phyloP scores from a whole-genome alignment of 345 rosid species.

The Cochlearia excelsa region DNA sequence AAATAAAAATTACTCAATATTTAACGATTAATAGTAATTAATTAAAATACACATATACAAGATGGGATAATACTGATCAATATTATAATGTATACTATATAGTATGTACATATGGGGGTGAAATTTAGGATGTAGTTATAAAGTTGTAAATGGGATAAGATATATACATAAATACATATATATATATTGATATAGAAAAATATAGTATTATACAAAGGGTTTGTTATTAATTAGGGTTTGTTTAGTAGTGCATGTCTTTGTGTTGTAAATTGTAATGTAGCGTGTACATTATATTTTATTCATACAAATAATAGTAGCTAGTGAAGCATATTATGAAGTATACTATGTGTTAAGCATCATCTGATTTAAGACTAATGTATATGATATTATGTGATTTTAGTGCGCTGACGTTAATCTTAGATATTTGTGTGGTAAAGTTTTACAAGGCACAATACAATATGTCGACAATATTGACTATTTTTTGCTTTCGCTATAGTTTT shows the following conservation, averaged over 20 bases:
- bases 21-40: background rate
- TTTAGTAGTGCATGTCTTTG: conserved; percentile 1
- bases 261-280: conserved; percentile 16
- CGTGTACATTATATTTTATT: conserved; percentile 32
- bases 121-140: conserved; percentile 33
- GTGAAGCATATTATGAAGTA: too few species aligned
- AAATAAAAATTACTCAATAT: conserved; percentile 4
- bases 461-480: too few species aligned
- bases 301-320: conserved; percentile 22
- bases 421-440: too few species aligned
- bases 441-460: too few species aligned
- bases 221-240: conserved; percentile 4
- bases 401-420: too few species aligned
- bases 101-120: conserved; percentile 2
- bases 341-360: too few species aligned
- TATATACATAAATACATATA: conserved; percentile 30
- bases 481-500: too few species aligned
- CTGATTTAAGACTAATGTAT: too few species aligned
- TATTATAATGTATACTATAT: background rate
- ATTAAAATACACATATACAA: conserved; percentile 13
- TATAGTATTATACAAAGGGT: conserved; percentile 23
- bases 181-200: conserved; percentile 17
- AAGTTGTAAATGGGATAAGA: conserved; percentile 34
- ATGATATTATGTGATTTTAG: too few species aligned
- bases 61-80: conserved; percentile 14